Conservation (phyloP, 202 grass and related monocot species). For the Schoenoplectus tabernaemontani region DNA sequence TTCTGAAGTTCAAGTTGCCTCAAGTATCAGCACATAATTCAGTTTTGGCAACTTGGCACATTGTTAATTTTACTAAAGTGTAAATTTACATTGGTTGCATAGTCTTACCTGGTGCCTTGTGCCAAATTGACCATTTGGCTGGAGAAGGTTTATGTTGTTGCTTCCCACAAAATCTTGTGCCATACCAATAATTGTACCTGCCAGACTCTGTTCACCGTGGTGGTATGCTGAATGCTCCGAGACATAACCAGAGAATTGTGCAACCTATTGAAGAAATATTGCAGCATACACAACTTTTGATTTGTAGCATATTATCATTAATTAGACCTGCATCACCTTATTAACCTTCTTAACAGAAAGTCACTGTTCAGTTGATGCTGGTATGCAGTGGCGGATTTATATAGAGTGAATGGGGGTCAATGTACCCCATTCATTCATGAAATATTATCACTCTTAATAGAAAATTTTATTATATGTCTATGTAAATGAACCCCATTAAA, state of each 20-base stretch:
- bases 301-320: not conserved
- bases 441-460: too few species aligned
- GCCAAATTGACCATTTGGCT: slow-evolving; percentile 71
- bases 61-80: not conserved
- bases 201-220: slow-evolving; percentile 87
- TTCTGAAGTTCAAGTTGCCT: not conserved
- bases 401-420: too few species aligned
- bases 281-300: not conserved
- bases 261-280: slow-evolving; percentile 39
- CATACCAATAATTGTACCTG: slow-evolving; percentile 87
- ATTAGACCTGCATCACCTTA: not conserved
- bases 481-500: too few species aligned
- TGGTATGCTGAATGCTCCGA: slow-evolving; percentile 94
- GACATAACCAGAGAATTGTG: slow-evolving; percentile 86
- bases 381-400: too few species aligned
- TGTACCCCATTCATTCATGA: too few species aligned
- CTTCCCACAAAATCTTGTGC: slow-evolving; percentile 90
- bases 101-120: slow-evolving; percentile 53
- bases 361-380: too few species aligned
- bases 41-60: not conserved
- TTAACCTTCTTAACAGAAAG: not conserved
- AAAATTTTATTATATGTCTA: too few species aligned
- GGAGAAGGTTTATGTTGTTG: slow-evolving; percentile 84
- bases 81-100: not conserved
- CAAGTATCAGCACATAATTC: not conserved